Evolutionary conservation across 352 stramenopile species (phyloP), one percentile per base, ranked within the genome.

Genomic region (Detonula confervacea): DNA sequence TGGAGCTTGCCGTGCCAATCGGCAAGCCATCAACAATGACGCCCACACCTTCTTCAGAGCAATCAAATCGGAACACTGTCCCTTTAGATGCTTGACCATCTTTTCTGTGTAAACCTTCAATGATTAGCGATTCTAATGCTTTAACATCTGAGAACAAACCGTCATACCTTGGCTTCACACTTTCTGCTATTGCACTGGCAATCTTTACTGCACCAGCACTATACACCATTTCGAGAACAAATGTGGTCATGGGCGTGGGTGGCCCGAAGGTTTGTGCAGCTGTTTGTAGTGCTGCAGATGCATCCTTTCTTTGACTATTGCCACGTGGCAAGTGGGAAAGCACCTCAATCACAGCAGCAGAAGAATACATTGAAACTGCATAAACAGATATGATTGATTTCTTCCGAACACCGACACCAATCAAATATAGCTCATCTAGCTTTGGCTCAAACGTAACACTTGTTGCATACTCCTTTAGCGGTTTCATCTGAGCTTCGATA

Each of bases 321-420:
- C 24, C 52, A 57, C n/a, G 64, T 24, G 69, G 76, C 63, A 86
- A 68, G 9, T 49, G 56, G 16, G 62, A 76, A 11, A 83, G 33
- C 12, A 66, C 62, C 24, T 81, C 73, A 46, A 75, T 69, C 1
- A 80, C 35, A 54, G 66, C 25, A 25, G 61, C 57, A 35, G 62
- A 67, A 27, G 57, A 62, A 35, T 90, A 90, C 76, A 87, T 83
- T n/a, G 75, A 80, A 29, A 90, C 80, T 35, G 66, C 75, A 51
- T 90, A 90, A 35, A 90, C 66, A 20, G 83, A 87, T 55, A 88
- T 84, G 18, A 79, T 75, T n/a, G 76, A 81, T 67, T 89, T 89
- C 42, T 86, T 83, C 12, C 79, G 54, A 2, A 90, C 85, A 24
- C 82, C 85, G 7, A 87, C 85, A 24, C 82, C 85, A 80, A 88